Percentiles rank a stretch among this genome's conserved stretches.
These are phyloP conservation scores for Teratosphaeria destructans DNA, from an alignment of 2,329 filamentous ascomycete genomes.

Conservation along the genomic window DNA sequence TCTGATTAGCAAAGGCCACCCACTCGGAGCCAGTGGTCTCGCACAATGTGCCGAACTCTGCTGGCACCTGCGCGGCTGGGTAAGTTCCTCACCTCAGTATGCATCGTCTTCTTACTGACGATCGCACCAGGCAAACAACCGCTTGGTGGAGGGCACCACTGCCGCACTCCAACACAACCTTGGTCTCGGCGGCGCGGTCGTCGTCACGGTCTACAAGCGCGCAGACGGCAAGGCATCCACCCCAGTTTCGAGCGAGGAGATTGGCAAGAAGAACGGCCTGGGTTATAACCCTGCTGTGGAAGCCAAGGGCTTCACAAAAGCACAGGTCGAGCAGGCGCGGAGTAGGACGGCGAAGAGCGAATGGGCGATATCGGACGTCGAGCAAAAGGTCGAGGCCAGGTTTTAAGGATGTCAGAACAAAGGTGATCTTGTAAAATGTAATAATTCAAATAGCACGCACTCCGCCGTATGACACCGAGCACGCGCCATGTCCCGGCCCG, in stretches of 20 bases:
- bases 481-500: neutral
- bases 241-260: conserved; percentile 49
- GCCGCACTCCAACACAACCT: conserved; percentile 85
- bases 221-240: conserved; percentile 61
- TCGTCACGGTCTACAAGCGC: conserved; percentile 80
- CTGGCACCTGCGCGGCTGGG: conserved; percentile 73
- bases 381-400: conserved; percentile 61
- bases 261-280: conserved; percentile 57
- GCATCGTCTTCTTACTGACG: neutral
- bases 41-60: conserved; percentile 92
- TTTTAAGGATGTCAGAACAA: conserved; percentile 34
- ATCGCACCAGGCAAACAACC: conserved; percentile 63
- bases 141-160: conserved; percentile 56
- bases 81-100: neutral
- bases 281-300: conserved; percentile 89
- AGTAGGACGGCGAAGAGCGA: conserved; percentile 56
- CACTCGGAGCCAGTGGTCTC: conserved; percentile 85
- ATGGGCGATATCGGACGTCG: conserved; percentile 69
- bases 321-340: conserved; percentile 58
- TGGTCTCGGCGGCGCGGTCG: conserved; percentile 79
- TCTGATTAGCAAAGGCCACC: conserved; percentile 91
- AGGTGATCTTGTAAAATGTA: neutral
- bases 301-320: conserved; percentile 76
- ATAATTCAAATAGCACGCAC: neutral
- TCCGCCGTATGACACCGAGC: neutral